Evolutionary conservation across 208 protist genomes (phyloP).

Genomic region (Leishmania aethiopica): DNA sequence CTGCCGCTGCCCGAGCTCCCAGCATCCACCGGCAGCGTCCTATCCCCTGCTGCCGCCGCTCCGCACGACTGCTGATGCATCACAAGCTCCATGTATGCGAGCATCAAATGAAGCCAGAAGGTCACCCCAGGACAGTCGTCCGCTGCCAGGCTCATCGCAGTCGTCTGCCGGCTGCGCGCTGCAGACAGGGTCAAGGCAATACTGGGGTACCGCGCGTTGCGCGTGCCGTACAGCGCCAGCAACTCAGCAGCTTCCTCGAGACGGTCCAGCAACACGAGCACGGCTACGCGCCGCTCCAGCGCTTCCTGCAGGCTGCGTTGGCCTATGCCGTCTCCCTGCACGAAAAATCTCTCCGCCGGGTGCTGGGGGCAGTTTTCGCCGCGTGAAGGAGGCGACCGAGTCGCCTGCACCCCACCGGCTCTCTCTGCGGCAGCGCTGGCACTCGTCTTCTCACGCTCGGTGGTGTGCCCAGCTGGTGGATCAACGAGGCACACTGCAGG

Average conservation of each 20-base stretch:
- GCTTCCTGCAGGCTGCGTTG: conserved; percentile 61
- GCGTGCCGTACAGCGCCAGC: conserved; percentile 46
- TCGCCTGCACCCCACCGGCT: background rate
- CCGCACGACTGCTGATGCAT: conserved; percentile 12
- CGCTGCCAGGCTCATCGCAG: conserved; percentile 15
- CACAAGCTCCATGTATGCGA: conserved; percentile 45
- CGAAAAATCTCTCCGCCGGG: conserved; percentile 31
- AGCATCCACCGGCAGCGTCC: background rate
- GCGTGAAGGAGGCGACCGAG: background rate
- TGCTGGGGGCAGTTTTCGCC: background rate
- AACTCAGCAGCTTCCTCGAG: conserved; percentile 59
- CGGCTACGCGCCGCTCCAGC: conserved; percentile 76
- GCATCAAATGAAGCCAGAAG: conserved; percentile 62
- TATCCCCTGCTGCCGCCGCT: background rate
- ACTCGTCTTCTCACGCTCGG: background rate
- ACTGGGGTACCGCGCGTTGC: conserved; percentile 59
- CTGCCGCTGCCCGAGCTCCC: background rate
- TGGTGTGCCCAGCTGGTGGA: background rate
- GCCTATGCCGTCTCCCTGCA: conserved; percentile 59
- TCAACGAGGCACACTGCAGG: conserved; percentile 9
- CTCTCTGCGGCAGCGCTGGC: background rate
- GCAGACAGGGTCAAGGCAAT: conserved; percentile 66
- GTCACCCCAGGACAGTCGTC: conserved; percentile 37
- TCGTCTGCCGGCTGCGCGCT: conserved; percentile 17
- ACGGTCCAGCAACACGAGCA: conserved; percentile 62